Percentiles rank a stretch among this genome's conserved stretches.
Evolutionary conservation across 805 yeast genomes (phyloP).

Genomic region (Yamadazyma nakazawae): DNA sequence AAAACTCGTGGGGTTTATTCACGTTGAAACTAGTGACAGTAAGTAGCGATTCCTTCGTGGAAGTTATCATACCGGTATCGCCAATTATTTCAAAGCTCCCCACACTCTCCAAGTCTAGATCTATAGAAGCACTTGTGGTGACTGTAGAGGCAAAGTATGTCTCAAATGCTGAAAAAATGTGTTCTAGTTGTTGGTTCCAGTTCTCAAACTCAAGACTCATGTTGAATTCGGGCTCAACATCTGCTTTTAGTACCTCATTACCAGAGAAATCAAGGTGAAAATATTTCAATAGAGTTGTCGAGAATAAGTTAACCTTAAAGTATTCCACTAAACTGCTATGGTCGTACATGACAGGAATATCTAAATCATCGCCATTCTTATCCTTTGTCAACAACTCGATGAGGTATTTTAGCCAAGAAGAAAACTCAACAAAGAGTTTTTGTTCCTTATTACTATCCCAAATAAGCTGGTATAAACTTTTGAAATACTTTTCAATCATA

Average conservation of each 20-base stretch:
- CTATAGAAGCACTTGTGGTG: neutral
- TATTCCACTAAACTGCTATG: conserved; percentile 23
- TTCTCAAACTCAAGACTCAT: neutral
- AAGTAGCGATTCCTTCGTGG: neutral
- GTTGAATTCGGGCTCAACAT: neutral
- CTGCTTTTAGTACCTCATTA: conserved; percentile 1
- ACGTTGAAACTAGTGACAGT: neutral
- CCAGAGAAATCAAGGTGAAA: conserved; percentile 9
- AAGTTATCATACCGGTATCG: neutral
- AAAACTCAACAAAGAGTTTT: conserved; percentile 40
- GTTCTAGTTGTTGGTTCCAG: neutral
- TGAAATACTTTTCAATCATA: conserved; percentile 23
- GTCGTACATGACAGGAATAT: conserved; percentile 12
- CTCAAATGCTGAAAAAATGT: conserved; percentile 4
- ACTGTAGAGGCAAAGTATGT: conserved; percentile 7
- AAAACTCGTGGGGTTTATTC: neutral
- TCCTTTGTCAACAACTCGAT: conserved; percentile 35
- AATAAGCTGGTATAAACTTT: conserved; percentile 34
- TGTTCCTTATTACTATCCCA: conserved; percentile 47
- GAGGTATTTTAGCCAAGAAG: conserved; percentile 42
- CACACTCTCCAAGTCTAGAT: neutral
- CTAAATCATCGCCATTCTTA: conserved; percentile 28
- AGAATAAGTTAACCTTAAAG: conserved; percentile 21
- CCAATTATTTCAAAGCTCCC: neutral
- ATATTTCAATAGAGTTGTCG: conserved; percentile 19